These are phyloP conservation scores for Phytophthora rubi DNA, from an alignment of 352 stramenopile genomes.

Conservation along the genomic window DNA sequence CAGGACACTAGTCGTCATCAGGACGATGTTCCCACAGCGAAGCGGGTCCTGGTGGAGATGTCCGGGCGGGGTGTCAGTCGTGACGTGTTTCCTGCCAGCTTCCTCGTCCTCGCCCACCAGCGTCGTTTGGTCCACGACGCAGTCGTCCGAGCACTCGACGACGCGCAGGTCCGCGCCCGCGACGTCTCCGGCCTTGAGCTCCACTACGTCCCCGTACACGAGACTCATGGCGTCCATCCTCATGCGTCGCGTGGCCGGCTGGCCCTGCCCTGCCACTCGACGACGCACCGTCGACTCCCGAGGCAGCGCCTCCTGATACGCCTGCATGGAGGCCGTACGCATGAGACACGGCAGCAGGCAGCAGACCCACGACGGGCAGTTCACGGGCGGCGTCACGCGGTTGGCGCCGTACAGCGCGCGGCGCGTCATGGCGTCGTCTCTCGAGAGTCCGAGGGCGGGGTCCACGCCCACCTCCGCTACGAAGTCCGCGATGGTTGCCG, in stretches of 20 bases:
- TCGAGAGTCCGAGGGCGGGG: constrained; percentile 59
- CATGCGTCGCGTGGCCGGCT: constrained; percentile 67
- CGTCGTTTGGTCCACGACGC: constrained; percentile 66
- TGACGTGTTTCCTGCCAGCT: constrained; percentile 45
- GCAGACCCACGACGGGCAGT: constrained; percentile 95
- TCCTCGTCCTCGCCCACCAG: constrained; percentile 50
- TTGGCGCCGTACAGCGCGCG: constrained; percentile 86
- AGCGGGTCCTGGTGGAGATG: constrained; percentile 43
- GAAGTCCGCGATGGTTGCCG: constrained; percentile 59
- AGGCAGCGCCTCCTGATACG: constrained; percentile 84
- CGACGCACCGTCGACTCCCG: constrained; percentile 91
- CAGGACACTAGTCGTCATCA: constrained; percentile 68
- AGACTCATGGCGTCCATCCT: constrained; percentile 92
- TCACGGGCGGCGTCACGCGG: constrained; percentile 88
- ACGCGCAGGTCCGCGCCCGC: constrained; percentile 91
- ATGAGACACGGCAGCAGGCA: constrained; percentile 94
- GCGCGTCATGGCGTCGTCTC: constrained; percentile 76
- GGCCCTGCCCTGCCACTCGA: constrained; percentile 27
- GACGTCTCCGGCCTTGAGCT: constrained; percentile 88
- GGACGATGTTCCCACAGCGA: constrained; percentile 68
- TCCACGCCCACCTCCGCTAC: constrained; percentile 69
- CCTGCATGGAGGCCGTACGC: constrained; percentile 90
- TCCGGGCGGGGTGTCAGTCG: constrained; percentile 19
- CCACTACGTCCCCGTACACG: constrained; percentile 93
- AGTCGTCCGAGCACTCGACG: constrained; percentile 81